Conservation (phyloP, 2,329 filamentous ascomycete genomes). For the Alternaria conjuncta region DNA sequence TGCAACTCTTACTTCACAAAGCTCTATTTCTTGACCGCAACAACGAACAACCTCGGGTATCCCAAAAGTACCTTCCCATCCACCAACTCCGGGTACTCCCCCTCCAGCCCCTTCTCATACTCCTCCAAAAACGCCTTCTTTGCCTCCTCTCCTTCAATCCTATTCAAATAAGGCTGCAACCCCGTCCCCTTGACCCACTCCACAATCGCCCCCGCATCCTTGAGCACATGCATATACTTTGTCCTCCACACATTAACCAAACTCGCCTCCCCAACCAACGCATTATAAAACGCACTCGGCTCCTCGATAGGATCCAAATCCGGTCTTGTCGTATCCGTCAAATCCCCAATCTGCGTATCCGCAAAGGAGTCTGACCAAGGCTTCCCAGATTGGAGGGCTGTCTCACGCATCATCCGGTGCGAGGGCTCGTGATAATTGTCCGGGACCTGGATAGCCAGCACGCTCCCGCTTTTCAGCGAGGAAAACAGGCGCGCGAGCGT, state of each 20-base stretch:
- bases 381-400: conserved; percentile 35
- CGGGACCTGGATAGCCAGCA: conserved; percentile 62
- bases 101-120: conserved; percentile 56
- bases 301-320: conserved; percentile 59
- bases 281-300: conserved; percentile 57
- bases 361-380: conserved; percentile 50
- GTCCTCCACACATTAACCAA: conserved; percentile 63
- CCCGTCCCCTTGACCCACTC: conserved; percentile 68
- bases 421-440: conserved; percentile 59
- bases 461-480: conserved; percentile 52
- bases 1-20: not conserved
- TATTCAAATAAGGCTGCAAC: conserved; percentile 61
- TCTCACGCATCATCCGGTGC: conserved; percentile 59
- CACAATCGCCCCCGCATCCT: conserved; percentile 58
- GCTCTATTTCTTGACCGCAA: conserved; percentile 44
- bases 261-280: conserved; percentile 47
- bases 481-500: conserved; percentile 55
- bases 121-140: conserved; percentile 54
- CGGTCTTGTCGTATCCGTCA: conserved; percentile 25
- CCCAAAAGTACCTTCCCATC: conserved; percentile 63
- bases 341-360: conserved; percentile 22
- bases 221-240: conserved; percentile 60
- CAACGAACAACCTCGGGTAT: conserved; percentile 65
- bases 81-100: conserved; percentile 52
- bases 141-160: conserved; percentile 49